Evolutionary conservation across 2,329 filamentous ascomycete genomes (phyloP).

Genomic region (Thielaviopsis euricoi): DNA sequence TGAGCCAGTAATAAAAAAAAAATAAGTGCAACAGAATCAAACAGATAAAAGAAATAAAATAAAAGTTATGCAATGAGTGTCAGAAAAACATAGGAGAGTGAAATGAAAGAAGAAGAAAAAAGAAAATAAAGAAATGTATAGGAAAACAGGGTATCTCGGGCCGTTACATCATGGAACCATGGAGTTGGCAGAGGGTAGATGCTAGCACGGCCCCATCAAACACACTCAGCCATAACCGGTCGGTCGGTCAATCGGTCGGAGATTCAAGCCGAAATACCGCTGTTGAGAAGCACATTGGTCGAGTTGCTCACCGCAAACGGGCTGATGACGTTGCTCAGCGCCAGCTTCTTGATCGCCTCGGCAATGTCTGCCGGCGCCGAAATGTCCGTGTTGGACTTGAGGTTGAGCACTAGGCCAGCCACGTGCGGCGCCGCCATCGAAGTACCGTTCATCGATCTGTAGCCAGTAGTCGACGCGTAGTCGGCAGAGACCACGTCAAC

Average conservation of each 20-base stretch:
- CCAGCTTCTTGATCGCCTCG: not conserved
- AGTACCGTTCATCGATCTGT: constrained; percentile 28
- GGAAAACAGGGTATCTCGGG: not conserved
- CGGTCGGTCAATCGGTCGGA: too few relatives aligned
- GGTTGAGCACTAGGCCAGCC: constrained; percentile 8
- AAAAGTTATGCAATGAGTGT: not conserved
- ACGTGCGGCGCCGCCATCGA: constrained; percentile 26
- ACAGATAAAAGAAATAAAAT: not conserved
- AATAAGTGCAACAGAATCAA: not conserved
- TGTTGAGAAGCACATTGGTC: constrained; percentile 4
- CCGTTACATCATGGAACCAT: not conserved
- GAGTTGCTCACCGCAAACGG: not conserved
- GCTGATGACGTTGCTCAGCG: constrained; percentile 2
- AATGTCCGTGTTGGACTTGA: constrained; percentile 4
- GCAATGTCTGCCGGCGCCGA: constrained; percentile 1
- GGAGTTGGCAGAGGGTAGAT: not conserved
- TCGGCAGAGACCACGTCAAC: constrained; percentile 26
- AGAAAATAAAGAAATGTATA: not conserved
- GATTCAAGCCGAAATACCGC: not conserved
- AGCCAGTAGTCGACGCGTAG: constrained; percentile 22
- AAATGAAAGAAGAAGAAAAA: not conserved
- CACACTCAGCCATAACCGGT: too few relatives aligned
- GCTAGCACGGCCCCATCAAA: not conserved
- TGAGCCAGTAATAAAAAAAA: not conserved
- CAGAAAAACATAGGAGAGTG: not conserved